Conservation (phyloP, 306 rosid species). For the Prunus salicina region DNA sequence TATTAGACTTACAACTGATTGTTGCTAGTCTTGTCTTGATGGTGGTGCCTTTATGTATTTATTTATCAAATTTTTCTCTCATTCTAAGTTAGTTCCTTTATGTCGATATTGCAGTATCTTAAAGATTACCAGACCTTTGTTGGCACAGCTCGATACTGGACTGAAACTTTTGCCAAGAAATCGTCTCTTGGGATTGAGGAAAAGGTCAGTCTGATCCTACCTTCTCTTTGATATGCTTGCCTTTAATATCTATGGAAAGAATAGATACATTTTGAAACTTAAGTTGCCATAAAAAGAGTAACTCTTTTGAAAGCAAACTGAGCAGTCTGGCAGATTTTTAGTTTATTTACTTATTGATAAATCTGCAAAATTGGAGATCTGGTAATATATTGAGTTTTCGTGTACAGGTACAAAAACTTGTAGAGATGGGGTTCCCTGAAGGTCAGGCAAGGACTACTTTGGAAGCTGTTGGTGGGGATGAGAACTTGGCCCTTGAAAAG, state of each 20-base stretch:
- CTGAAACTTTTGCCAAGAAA: constrained; percentile 85
- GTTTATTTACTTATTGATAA: background rate
- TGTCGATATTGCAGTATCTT: constrained; percentile 62
- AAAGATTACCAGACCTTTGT: constrained; percentile 81
- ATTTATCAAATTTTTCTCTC: background rate
- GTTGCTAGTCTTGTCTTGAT: constrained; percentile 6
- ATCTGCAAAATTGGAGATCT: background rate
- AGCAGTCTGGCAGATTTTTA: background rate
- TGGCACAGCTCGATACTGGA: constrained; percentile 93
- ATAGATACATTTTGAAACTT: background rate
- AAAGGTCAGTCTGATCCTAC: constrained; percentile 47
- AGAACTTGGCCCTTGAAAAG: constrained; percentile 92
- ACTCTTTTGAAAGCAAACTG: background rate
- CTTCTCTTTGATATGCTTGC: constrained; percentile 5
- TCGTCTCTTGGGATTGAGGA: constrained; percentile 80
- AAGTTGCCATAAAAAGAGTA: background rate
- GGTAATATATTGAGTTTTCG: constrained; percentile 3
- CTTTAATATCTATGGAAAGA: constrained; percentile 5
- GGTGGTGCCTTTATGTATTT: constrained; percentile 2
- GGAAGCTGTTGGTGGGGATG: constrained; percentile 95
- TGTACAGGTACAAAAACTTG: constrained; percentile 76
- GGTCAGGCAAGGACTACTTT: constrained; percentile 70
- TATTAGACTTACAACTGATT: background rate
- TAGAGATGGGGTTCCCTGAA: constrained; percentile 95
- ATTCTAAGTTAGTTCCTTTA: constrained; percentile 13